Evolutionary conservation across 192 early-diverging fungal species (phyloP), one percentile per base, ranked within the genome.

Genomic region (Rhizophagus prolifer): DNA sequence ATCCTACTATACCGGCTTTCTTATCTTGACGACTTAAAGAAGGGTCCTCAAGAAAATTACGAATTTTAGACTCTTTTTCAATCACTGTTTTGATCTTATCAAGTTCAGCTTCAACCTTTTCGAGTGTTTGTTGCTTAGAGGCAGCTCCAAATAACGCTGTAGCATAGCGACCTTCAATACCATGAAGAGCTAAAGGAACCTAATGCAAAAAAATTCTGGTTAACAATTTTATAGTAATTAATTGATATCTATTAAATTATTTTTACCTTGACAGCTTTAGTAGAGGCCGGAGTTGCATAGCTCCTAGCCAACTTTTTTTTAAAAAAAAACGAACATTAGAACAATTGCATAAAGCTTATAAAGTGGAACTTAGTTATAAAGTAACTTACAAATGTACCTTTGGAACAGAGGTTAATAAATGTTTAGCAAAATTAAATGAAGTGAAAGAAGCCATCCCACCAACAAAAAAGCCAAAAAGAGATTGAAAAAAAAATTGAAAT

Each of bases 91-190:
- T 83, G 79, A 99, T 82, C 65, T 84, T 81, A 77, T 85, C 86
- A 72, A 99, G 88, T 66, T 99, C 97, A 69, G 83, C 75, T 83
- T 99, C 95, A 46, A 99, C 95, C 25, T 86, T 80, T 13, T 92
- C 85, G 75, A 97, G 91, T 16, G 80, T 82, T 77, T 92, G 89
- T 87, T 91, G 87, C 80, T 93, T 94, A 78, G 91, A 86, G 26
- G 97, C 97, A 72, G 97, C 97, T 68, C 93, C 86, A 90, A 92
- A 99, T 70, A 99, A 90, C 61, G 97, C 97, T 19, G 96, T 97
- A 65, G 97, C 96, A 84, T 99, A 99, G 80, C 96, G 94, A 80
- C 97, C 97, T 58, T 97, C 94, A 82, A 99, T 93, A 68, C 96
- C 95, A 88, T 94, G 91, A 66, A 99, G 88, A 61, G 90, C 86